Evolutionary conservation across 2,329 filamentous ascomycete genomes (phyloP).

Genomic region (Ophiocordyceps camponoti-floridani): DNA sequence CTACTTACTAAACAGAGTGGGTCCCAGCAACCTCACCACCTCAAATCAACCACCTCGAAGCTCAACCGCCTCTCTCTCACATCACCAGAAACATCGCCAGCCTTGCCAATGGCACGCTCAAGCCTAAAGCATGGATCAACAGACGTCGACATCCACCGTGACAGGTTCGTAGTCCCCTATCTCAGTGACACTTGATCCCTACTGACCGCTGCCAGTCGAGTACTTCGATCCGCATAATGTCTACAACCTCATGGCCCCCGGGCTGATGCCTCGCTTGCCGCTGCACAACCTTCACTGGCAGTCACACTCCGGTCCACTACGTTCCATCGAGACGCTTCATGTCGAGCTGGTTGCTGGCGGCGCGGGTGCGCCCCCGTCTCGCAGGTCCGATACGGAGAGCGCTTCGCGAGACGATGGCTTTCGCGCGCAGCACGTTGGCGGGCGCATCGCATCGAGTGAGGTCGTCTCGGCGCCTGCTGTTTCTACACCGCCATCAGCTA

Average conservation of each 20-base stretch:
- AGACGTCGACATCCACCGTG: slow-evolving; percentile 1
- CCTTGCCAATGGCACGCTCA: neutral
- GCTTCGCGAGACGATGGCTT: slow-evolving; percentile 37
- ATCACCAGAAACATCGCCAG: neutral
- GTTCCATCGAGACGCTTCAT: slow-evolving; percentile 85
- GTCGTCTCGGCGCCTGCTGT: slow-evolving; percentile 16
- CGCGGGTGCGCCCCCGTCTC: slow-evolving; percentile 14
- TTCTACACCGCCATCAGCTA: slow-evolving; percentile 9
- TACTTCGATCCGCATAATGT: slow-evolving; percentile 88
- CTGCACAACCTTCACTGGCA: slow-evolving; percentile 94
- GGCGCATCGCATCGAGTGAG: slow-evolving; percentile 19
- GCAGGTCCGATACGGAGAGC: slow-evolving; percentile 11
- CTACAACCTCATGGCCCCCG: slow-evolving; percentile 63
- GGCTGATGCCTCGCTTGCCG: slow-evolving; percentile 63
- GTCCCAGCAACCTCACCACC: neutral
- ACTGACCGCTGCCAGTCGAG: slow-evolving; percentile 46
- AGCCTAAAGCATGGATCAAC: neutral
- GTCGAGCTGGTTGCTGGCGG: slow-evolving; percentile 62
- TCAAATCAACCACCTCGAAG: neutral
- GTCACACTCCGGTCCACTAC: slow-evolving; percentile 73
- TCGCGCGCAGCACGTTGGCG: slow-evolving; percentile 34
- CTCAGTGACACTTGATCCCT: neutral
- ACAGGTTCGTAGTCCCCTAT: neutral
- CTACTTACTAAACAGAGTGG: neutral
- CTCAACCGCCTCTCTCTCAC: neutral